Evolutionary conservation across 768 basidiomycete genomes (phyloP), one percentile per base, ranked within the genome.

Genomic region (Pseudohyphozyma bogoriensis): DNA sequence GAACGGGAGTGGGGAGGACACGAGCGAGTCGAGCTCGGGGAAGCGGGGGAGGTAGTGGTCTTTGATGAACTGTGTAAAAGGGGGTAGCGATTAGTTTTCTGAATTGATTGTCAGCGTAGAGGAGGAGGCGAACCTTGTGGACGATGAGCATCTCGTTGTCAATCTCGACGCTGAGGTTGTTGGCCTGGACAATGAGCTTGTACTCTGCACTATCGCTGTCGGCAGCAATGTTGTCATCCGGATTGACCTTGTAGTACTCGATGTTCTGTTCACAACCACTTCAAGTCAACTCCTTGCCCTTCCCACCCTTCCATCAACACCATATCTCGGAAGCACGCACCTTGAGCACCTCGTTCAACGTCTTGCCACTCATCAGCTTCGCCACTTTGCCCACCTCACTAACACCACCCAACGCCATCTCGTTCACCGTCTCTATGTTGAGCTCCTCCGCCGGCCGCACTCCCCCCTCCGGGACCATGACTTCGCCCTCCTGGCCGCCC

Each of bases 81-180:
- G 2, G 22, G 9, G 20, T n/a, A n/a, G n/a, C n/a, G n/a, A n/a
- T n/a, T n/a, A n/a, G n/a, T n/a, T n/a, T n/a, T n/a, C n/a, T n/a
- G n/a, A n/a, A n/a, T n/a, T n/a, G n/a, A n/a, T n/a, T n/a, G n/a
- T n/a, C n/a, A n/a, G n/a, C n/a, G n/a, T n/a, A n/a, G n/a, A n/a
- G 16, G 1, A 28, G 24, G 42, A 31, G 40, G 47, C 75, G 64
- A 68, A 81, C 90, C 80, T 99, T 99, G 77, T 99, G 89, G 1
- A 99, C 92, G 35, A 99, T 79, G 37, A 99, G 79, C 56, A 96
- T 89, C 74, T 99, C 95, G 69, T 99, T 99, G 75, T 99, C 95
- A 8, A 97, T 84, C 69, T 99, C 95, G 45, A 99, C 95, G 2
- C 91, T 89, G 59, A 97, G 78, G 74, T 99, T 99, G 77, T 99